These are phyloP conservation scores for Botryosphaeria dothidea DNA, from an alignment of 2,329 filamentous ascomycete genomes.

Conservation along the genomic window DNA sequence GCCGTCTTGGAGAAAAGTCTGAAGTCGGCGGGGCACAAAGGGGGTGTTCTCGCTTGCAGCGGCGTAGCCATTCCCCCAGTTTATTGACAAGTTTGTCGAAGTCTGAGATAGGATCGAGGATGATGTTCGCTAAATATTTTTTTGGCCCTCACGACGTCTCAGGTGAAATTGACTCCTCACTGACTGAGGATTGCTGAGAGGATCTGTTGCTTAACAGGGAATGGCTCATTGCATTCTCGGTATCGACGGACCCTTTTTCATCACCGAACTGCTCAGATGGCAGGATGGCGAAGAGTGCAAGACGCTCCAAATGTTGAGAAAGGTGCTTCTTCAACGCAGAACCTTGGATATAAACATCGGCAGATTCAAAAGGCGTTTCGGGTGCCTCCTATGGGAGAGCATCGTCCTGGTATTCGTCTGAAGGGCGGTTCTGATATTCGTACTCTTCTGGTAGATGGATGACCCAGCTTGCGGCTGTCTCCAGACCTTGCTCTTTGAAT, in stretches of 20 bases:
- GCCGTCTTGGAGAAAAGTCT: background rate
- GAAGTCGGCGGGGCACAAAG: too few relatives aligned
- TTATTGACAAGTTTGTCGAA: background rate
- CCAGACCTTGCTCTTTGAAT: background rate
- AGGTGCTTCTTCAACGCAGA: background rate
- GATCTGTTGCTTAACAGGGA: background rate
- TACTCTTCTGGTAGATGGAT: background rate
- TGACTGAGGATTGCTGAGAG: background rate
- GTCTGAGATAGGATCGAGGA: background rate
- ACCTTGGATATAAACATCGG: background rate
- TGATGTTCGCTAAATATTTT: background rate
- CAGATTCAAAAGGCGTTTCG: background rate
- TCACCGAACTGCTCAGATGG: background rate
- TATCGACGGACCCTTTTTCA: background rate
- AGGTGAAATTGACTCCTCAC: background rate
- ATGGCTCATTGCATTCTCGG: background rate
- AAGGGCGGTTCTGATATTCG: background rate
- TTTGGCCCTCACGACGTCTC: background rate
- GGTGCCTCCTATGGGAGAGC: too few relatives aligned
- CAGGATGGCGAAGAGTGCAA: background rate
- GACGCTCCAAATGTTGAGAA: background rate
- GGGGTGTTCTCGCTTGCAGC: background rate
- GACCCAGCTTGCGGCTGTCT: background rate
- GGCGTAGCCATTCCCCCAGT: background rate
- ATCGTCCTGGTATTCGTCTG: background rate